Evolutionary conservation across 2,329 filamentous ascomycete genomes (phyloP).

Genomic region (Dactylonectria macrodidyma): DNA sequence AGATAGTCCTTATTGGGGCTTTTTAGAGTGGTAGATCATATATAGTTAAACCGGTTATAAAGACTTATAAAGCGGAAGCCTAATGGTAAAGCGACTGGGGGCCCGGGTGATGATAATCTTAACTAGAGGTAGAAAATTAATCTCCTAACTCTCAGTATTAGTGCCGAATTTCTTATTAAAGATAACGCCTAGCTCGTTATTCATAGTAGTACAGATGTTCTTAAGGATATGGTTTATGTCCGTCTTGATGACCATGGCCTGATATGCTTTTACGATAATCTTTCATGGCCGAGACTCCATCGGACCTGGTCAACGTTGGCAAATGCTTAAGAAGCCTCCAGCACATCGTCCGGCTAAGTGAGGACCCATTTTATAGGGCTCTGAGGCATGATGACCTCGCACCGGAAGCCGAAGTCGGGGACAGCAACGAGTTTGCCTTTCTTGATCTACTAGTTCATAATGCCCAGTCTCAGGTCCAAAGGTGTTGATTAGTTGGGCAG

Average conservation of each 20-base stretch:
- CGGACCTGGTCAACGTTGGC: constrained; percentile 55
- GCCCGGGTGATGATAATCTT: constrained; percentile 51
- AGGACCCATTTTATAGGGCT: constrained; percentile 57
- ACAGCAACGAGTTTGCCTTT: constrained; percentile 58
- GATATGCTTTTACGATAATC: constrained; percentile 54
- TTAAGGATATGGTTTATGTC: constrained; percentile 55
- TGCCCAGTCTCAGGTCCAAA: neutral
- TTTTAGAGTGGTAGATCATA: constrained; percentile 10
- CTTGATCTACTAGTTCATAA: constrained; percentile 55
- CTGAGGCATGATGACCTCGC: constrained; percentile 59
- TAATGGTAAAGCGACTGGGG: constrained; percentile 51
- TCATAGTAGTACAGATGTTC: constrained; percentile 51
- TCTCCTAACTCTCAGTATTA: constrained; percentile 53
- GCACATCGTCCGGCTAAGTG: constrained; percentile 55
- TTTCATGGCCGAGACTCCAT: constrained; percentile 55
- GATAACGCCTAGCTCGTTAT: constrained; percentile 52
- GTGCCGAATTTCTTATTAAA: constrained; percentile 55
- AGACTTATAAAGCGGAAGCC: constrained; percentile 50
- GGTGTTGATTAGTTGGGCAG: neutral
- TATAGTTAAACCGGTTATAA: neutral
- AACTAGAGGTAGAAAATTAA: constrained; percentile 47
- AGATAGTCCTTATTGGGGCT: constrained; percentile 55
- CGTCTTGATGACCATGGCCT: constrained; percentile 53
- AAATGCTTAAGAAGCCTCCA: constrained; percentile 54
- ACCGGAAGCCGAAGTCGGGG: constrained; percentile 56